Percentiles rank a stretch among this genome's conserved stretches.
phyloP scores from a whole-genome alignment of 768 basidiomycete species.

The Russula ochroleuca region DNA sequence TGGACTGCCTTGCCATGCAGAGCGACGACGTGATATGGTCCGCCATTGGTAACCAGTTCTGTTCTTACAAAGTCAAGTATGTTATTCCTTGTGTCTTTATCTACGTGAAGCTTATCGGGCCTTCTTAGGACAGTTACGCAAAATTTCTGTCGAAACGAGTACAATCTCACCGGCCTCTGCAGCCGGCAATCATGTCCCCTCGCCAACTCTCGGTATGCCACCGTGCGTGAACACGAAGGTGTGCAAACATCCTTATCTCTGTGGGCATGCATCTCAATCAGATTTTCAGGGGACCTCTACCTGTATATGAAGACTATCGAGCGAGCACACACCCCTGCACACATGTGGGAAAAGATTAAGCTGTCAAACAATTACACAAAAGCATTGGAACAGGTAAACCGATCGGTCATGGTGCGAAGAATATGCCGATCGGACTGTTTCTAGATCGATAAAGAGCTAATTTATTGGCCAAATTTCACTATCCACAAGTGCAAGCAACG shows the following conservation, averaged over 20 bases:
- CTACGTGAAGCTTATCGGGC: conserved; percentile 16
- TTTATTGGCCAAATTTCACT: conserved; percentile 98
- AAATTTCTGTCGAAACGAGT: conserved; percentile 98
- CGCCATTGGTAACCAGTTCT: conserved; percentile 90
- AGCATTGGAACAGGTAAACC: conserved; percentile 85
- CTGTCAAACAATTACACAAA: conserved; percentile 92
- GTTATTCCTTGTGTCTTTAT: conserved; percentile 32
- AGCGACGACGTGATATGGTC: conserved; percentile 99
- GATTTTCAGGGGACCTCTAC: conserved; percentile 66
- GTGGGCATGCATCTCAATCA: background rate
- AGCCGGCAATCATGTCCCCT: conserved; percentile 93
- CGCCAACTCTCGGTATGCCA: conserved; percentile 97
- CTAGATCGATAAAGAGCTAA: conserved; percentile 90
- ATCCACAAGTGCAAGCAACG: conserved; percentile 99
- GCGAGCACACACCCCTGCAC: conserved; percentile 90
- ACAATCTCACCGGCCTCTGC: conserved; percentile 96
- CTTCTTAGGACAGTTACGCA: conserved; percentile 78
- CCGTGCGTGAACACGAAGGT: conserved; percentile 97
- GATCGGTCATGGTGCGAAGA: background rate
- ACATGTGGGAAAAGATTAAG: conserved; percentile 97
- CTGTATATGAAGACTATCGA: conserved; percentile 98
- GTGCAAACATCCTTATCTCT: conserved; percentile 16
- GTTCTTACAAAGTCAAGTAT: conserved; percentile 99
- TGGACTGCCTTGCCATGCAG: conserved; percentile 51
- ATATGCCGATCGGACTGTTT: background rate